Percentiles rank a stretch among this genome's conserved stretches.
Evolutionary conservation across 1,139 yeast genomes (phyloP).

Genomic region (Saccharomyces hybrid): DNA sequence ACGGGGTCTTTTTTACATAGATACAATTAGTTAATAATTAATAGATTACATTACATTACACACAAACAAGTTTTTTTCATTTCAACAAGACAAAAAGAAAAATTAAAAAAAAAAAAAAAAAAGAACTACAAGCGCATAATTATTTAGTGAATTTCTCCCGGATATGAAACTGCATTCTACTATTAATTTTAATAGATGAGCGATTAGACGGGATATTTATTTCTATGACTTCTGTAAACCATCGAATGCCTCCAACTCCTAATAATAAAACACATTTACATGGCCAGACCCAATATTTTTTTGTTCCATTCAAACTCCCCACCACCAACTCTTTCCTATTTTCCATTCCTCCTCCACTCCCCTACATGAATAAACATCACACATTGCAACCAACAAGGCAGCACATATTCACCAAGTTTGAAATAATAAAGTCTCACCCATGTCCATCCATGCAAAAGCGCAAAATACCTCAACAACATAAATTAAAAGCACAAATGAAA

Average conservation of each 20-base stretch:
- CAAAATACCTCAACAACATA: not conserved
- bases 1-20: not conserved
- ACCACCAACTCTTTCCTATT: not conserved
- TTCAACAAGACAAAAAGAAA: not conserved
- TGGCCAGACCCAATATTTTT: not conserved
- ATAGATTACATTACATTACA: not conserved
- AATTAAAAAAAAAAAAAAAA: not conserved
- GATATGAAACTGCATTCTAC: slow-evolving; percentile 34
- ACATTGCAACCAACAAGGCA: not conserved
- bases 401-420: not conserved
- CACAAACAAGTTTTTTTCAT: not conserved
- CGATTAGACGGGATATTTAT: slow-evolving; percentile 33
- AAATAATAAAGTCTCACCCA: not conserved
- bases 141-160: slow-evolving; percentile 27
- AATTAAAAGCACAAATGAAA: not conserved
- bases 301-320: not conserved
- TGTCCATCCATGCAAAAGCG: not conserved
- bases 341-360: not conserved
- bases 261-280: not conserved
- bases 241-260: not conserved
- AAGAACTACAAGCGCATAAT: not conserved
- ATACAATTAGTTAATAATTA: not conserved
- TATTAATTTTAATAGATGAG: slow-evolving; percentile 32
- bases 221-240: slow-evolving; percentile 25
- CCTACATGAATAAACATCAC: not conserved